These are phyloP conservation scores for Herpotrichia juniperi DNA, from an alignment of 2,329 filamentous ascomycete genomes.

Conservation along the genomic window DNA sequence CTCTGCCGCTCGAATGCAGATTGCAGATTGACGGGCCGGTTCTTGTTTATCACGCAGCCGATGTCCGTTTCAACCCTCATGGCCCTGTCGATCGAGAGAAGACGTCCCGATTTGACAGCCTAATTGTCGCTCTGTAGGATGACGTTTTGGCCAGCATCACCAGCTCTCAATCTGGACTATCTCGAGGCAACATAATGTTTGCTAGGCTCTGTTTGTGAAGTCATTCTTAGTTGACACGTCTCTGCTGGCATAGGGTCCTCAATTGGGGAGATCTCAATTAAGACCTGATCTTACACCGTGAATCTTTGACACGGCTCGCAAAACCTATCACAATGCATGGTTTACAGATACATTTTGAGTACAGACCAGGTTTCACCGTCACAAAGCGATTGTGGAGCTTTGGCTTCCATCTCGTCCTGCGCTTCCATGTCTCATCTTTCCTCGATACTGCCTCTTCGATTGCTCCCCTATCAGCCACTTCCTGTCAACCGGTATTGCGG, in stretches of 20 bases:
- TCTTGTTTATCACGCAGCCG: not conserved
- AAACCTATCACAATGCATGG: not conserved
- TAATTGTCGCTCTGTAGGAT: not conserved
- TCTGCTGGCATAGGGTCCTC: not conserved
- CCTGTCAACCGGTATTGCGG: constrained; percentile 18
- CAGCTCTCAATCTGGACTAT: no score
- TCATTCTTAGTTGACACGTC: not conserved
- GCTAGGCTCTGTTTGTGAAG: no score
- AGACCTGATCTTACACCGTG: not conserved
- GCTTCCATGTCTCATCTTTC: not conserved
- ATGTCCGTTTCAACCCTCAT: not conserved
- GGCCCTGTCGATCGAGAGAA: not conserved
- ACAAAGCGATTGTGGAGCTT: constrained; percentile 14
- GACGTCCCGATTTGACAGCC: not conserved
- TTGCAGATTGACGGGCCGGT: not conserved
- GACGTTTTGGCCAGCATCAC: no score
- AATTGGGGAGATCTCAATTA: not conserved
- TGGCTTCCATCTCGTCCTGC: not conserved
- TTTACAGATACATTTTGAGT: not conserved
- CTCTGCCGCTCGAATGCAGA: constrained; percentile 2
- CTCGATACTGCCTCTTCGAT: not conserved
- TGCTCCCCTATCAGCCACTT: constrained; percentile 15
- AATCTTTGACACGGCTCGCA: not conserved
- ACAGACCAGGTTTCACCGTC: constrained; percentile 4
- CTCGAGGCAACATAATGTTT: no score